Evolutionary conservation across 2,329 filamentous ascomycete species (phyloP).

Genomic region (Microcyclosporella mali): DNA sequence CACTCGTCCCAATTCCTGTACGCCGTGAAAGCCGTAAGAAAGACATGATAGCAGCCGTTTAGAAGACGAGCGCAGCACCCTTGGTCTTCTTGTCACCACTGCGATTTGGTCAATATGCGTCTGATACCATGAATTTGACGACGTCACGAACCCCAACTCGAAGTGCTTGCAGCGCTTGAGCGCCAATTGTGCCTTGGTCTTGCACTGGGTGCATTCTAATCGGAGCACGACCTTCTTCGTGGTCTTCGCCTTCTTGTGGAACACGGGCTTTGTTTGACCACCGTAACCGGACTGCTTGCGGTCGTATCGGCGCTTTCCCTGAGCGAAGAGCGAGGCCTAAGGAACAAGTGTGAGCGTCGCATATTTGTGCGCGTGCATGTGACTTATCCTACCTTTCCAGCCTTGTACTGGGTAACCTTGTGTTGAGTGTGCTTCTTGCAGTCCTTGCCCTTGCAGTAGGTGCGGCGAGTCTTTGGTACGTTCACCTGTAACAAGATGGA

Average conservation of each 20-base stretch:
- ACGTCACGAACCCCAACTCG: constrained; percentile 80
- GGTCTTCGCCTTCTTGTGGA: constrained; percentile 99
- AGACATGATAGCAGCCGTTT: constrained; percentile 49
- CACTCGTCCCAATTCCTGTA: constrained; percentile 20
- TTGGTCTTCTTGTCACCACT: constrained; percentile 99
- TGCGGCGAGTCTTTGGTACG: constrained; percentile 96
- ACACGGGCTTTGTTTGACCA: constrained; percentile 99
- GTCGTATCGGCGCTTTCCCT: constrained; percentile 99
- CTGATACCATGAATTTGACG: neutral
- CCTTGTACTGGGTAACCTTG: constrained; percentile 96
- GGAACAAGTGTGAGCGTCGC: constrained; percentile 10
- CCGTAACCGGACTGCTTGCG: constrained; percentile 99
- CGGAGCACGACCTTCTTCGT: constrained; percentile 99
- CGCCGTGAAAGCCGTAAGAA: constrained; percentile 19
- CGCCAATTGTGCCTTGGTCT: constrained; percentile 95
- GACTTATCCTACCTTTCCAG: constrained; percentile 64
- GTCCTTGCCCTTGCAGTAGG: constrained; percentile 94
- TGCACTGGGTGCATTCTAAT: constrained; percentile 96
- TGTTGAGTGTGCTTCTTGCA: constrained; percentile 74
- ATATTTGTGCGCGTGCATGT: neutral
- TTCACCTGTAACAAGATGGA: constrained; percentile 63
- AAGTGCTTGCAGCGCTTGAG: constrained; percentile 99
- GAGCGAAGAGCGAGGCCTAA: constrained; percentile 87
- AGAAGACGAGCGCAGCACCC: constrained; percentile 99
- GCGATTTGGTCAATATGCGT: constrained; percentile 25